These are phyloP conservation scores for Fusarium mangiferae DNA, from an alignment of 2,329 filamentous ascomycete genomes.

Conservation along the genomic window DNA sequence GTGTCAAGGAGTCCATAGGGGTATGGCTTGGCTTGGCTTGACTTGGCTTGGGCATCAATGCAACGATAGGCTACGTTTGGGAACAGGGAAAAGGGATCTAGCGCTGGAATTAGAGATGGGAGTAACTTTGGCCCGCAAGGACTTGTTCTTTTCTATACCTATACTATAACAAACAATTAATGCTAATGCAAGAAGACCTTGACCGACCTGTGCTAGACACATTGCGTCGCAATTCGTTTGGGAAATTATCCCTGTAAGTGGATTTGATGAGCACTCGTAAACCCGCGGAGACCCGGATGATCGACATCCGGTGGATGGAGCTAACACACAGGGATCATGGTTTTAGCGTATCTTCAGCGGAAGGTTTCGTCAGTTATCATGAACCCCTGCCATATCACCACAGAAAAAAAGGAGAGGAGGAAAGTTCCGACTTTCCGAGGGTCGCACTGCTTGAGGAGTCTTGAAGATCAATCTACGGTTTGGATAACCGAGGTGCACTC, in stretches of 20 bases:
- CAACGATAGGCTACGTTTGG: neutral
- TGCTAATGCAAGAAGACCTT: constrained; percentile 2
- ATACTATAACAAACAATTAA: neutral
- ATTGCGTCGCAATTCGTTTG: neutral
- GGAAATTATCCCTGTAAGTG: neutral
- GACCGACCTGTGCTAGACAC: neutral
- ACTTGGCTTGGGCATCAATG: neutral
- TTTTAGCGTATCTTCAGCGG: neutral
- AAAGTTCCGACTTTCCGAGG: neutral
- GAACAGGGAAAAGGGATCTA: neutral
- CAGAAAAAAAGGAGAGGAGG: neutral
- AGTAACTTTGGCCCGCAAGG: neutral
- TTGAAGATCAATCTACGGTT: neutral
- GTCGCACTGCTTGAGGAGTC: neutral
- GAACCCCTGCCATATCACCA: neutral
- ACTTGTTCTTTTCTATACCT: neutral
- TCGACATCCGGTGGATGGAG: constrained; percentile 1
- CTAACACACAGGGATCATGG: neutral
- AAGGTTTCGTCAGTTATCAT: neutral
- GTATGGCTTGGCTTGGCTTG: neutral
- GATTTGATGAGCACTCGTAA: neutral
- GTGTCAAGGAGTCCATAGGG: constrained; percentile 1
- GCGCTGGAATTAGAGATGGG: neutral
- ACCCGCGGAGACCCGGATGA: constrained; percentile 2
- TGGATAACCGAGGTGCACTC: neutral